Evolutionary conservation across 2,329 filamentous ascomycete genomes (phyloP).

Genomic region (Geosmithia putterillii): DNA sequence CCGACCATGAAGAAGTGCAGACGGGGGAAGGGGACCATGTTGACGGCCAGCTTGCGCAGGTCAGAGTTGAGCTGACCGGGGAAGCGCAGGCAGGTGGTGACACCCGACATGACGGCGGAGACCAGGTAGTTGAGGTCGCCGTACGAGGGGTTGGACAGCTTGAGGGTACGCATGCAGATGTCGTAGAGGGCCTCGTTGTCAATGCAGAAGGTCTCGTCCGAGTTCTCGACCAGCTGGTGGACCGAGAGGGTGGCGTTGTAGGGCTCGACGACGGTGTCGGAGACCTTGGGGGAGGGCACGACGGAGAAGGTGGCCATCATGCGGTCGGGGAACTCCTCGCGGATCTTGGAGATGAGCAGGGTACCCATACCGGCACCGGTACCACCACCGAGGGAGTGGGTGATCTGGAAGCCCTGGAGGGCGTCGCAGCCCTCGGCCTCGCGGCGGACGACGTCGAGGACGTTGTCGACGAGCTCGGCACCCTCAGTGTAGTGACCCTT

Average conservation of each 20-base stretch:
- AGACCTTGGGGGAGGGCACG: slow-evolving; percentile 97
- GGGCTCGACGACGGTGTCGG: slow-evolving; percentile 97
- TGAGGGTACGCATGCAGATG: slow-evolving; percentile 99
- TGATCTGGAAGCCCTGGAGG: slow-evolving; percentile 99
- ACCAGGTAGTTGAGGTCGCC: slow-evolving; percentile 99
- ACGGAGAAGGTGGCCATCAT: slow-evolving; percentile 99
- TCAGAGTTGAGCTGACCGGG: slow-evolving; percentile 99
- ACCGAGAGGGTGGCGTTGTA: slow-evolving; percentile 99
- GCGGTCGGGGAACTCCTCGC: slow-evolving; percentile 98
- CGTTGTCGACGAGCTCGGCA: slow-evolving; percentile 96
- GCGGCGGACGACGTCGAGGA: slow-evolving; percentile 95
- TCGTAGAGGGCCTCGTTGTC: slow-evolving; percentile 99
- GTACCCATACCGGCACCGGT: slow-evolving; percentile 99
- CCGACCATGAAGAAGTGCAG: slow-evolving; percentile 99
- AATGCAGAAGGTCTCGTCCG: slow-evolving; percentile 99
- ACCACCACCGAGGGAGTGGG: slow-evolving; percentile 99
- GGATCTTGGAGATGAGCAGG: slow-evolving; percentile 99
- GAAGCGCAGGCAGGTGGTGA: slow-evolving; percentile 98
- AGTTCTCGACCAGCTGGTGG: slow-evolving; percentile 99
- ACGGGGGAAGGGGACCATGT: slow-evolving; percentile 99
- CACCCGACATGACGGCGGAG: slow-evolving; percentile 98
- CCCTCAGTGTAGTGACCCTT: slow-evolving; percentile 99
- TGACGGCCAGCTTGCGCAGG: slow-evolving; percentile 97
- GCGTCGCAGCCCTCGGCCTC: slow-evolving; percentile 99
- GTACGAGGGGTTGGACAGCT: slow-evolving; percentile 97